Evolutionary conservation across 2,329 filamentous ascomycete genomes (phyloP), one percentile per base, ranked within the genome.

Genomic region (Arthroderma sp.): DNA sequence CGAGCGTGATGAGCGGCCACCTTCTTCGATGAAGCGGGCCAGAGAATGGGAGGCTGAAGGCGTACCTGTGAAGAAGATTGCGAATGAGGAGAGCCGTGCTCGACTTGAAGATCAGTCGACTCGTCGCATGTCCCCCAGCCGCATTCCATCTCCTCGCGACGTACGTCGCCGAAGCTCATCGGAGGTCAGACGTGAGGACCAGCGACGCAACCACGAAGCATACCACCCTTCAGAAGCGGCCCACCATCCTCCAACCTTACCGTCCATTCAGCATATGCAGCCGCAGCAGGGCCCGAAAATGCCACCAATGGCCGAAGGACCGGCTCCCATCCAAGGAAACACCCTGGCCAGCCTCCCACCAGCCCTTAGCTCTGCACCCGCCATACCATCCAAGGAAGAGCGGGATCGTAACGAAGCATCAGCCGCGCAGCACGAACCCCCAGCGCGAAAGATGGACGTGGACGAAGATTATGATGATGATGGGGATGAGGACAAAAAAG

Each of bases 391-490:
- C 62, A 50, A 63, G 45, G 76, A 85, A 51, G 82, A 86, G 29
- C 46, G 62, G 6, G 47, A 49, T 10, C 72, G 63, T 43, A 62
- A 58, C 32, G 68, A 71, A 49, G 63, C 74, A 29, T 63, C 73
- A 15, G 63, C 72, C 11, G 27, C 38, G 29, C 42, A 42, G 11
- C 80, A 80, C 47, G 89, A 96, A 66, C 85, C 87, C 43, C 87
- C 91, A 31, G 86, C 87, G 15, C 76, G 91, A 22, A 94, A 94
- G 65, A 93, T 98, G 78, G 89, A 96, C 5, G 85, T 96, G 15
- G 88, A 98, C 54, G 91, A 98, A 62, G 84, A 96, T 61, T 96
- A 98, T 57, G 89, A 96, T 61, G 89, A 96, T 57, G 89, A 88
- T 46, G 86, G 78, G 4, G 88, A 94, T 53, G 89, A 95, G 48